Conservation (phyloP, 441 rosid genomes). For the Viola pubescens region DNA sequence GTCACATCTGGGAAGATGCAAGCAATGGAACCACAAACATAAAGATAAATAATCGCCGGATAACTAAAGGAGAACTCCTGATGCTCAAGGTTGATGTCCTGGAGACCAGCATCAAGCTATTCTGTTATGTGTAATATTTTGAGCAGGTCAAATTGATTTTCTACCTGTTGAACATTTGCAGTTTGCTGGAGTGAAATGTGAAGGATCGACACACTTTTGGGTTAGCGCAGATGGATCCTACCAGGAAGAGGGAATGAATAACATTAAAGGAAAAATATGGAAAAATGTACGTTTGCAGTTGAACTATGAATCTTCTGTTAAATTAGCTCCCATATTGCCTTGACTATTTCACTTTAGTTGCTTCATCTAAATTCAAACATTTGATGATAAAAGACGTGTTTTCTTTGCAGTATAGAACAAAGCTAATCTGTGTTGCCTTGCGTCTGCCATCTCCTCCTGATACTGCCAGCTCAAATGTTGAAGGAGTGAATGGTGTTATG, state of each 20-base stretch:
- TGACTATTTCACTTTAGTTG: constrained; percentile 10
- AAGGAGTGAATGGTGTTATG: constrained; percentile 33
- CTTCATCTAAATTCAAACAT: constrained; percentile 5
- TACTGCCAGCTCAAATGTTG: constrained; percentile 24
- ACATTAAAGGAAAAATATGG: constrained; percentile 70
- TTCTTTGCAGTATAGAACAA: constrained; percentile 52
- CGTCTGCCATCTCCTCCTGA: constrained; percentile 74
- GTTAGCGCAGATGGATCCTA: constrained; percentile 78
- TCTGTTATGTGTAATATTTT: not conserved
- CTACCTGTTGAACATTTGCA: constrained; percentile 26
- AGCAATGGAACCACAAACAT: constrained; percentile 84
- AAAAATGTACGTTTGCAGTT: constrained; percentile 44
- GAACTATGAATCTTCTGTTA: not conserved
- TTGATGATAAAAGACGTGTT: constrained; percentile 6
- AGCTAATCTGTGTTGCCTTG: constrained; percentile 52
- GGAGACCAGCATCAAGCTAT: constrained; percentile 6
- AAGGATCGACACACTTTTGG: constrained; percentile 78
- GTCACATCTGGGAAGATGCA: constrained; percentile 38
- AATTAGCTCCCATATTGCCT: not conserved
- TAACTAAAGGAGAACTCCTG: constrained; percentile 57
- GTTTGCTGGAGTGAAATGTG: constrained; percentile 78
- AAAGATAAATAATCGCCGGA: constrained; percentile 64
- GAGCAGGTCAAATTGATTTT: constrained; percentile 4
- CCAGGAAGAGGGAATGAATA: constrained; percentile 87
- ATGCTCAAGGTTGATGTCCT: constrained; percentile 65